Base-by-base conservation (phyloP, 371 early-diverging fungal species). In the Mucor irregularis region DNA sequence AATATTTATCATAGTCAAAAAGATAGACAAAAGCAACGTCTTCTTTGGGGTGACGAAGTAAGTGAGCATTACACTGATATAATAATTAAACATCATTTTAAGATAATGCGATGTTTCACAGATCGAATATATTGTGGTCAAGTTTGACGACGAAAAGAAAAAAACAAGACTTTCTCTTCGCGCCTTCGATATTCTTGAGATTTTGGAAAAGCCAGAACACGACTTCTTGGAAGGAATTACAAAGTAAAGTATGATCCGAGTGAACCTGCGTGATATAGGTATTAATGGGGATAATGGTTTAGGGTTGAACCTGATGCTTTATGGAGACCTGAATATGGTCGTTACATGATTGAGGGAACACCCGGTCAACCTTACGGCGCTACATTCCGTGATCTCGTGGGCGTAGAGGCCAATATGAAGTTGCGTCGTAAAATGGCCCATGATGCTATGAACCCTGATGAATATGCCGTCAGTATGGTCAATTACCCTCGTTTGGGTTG, bases 1-100 rank as follows among this genome's bases (percentile, higher is more conserved):
- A 84, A 90, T 66, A 89, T 96, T 29, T 98, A 92, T 77, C 78
- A 86, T 46, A 74, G 82, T 46, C 76, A 88, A 60, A 96, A 95
- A 81, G 72, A 83, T 39, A 78, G 86, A 49, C 73, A 88, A 49
- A 87, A 84, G 53, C 91, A 92, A 68, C 71, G 78, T 42, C 78
- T 96, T 16, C 76, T 91, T 13, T 98, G 98, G 97, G 99, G 99
- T 49, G 99, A 98, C 65, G 99, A 98, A 84, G 94, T 94, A 81
- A 43, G 39, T 25, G 6, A 34, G 13, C 1, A 3, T 14, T 8
- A n/a, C 16, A 35, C 1, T n/a, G 16, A n/a, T 35, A 42, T 3
- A 11, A 24, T 0, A 42, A 14, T 11, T 10, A 24, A 11, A 25
- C 21, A 42, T 42, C 13, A 24, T 19, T 19, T 24, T 7, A 38